Percentiles rank a stretch among this genome's conserved stretches.
Evolutionary conservation across 2,329 filamentous ascomycete genomes (phyloP).

Genomic region (Fusarium chaquense): DNA sequence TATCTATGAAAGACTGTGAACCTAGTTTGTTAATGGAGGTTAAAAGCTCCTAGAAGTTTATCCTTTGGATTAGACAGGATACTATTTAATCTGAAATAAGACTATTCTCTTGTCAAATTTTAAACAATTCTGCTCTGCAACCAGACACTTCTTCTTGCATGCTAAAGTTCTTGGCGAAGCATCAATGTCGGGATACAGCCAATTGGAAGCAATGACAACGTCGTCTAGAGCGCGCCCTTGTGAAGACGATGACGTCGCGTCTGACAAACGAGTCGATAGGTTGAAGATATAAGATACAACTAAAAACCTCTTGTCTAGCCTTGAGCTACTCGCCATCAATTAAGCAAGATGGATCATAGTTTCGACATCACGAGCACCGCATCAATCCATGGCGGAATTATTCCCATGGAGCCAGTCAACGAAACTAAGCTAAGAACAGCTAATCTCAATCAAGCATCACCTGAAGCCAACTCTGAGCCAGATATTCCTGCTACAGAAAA

Average conservation of each 20-base stretch:
- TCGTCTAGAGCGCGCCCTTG: not conserved
- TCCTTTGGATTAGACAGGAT: not conserved
- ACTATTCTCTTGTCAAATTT: not conserved
- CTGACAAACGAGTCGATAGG: not conserved
- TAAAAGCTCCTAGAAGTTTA: not conserved
- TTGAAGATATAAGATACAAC: not conserved
- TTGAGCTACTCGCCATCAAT: not conserved
- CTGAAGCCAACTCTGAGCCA: not conserved
- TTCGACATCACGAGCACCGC: constrained; percentile 2
- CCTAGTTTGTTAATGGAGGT: not conserved
- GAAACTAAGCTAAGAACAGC: not conserved
- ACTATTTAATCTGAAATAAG: not conserved
- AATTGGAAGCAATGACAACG: not conserved
- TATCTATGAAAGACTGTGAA: accelerated
- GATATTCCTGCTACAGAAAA: accelerated
- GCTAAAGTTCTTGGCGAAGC: not conserved
- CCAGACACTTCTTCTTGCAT: not conserved
- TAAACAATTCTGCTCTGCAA: not conserved
- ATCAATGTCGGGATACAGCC: not conserved
- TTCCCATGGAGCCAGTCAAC: constrained; percentile 5
- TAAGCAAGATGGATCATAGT: not conserved
- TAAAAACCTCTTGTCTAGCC: accelerated
- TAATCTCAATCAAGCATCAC: not conserved
- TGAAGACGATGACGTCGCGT: not conserved
- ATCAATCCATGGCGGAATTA: constrained; percentile 10